Evolutionary conservation across 805 yeast species (phyloP).

Genomic region (Metschnikowia picachoensis): DNA sequence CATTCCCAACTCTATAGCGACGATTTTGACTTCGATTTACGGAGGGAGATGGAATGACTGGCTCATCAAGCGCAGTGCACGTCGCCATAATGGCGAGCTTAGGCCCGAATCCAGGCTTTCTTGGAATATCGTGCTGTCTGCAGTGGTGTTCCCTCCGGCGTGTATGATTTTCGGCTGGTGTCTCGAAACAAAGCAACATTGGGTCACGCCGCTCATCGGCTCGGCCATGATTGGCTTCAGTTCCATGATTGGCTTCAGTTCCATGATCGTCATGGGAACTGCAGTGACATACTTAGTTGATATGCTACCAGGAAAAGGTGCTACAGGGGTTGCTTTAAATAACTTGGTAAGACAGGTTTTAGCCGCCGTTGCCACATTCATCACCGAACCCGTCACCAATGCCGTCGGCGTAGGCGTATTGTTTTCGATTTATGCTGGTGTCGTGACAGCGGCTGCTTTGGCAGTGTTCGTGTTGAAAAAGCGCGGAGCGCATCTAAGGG

Average conservation of each 20-base stretch:
- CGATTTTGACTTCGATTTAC: constrained; percentile 67
- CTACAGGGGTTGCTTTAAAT: constrained; percentile 83
- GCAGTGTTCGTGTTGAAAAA: constrained; percentile 46
- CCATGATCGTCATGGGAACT: constrained; percentile 80
- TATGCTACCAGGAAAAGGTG: constrained; percentile 81
- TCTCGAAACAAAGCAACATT: constrained; percentile 55
- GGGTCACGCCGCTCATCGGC: constrained; percentile 81
- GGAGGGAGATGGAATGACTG: constrained; percentile 81
- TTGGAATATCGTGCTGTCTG: constrained; percentile 66
- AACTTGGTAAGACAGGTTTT: constrained; percentile 68
- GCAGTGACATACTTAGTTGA: constrained; percentile 80
- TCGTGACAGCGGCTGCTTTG: constrained; percentile 43
- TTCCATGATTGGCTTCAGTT: constrained; percentile 72
- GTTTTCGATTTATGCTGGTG: constrained; percentile 61
- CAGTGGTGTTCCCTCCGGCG: constrained; percentile 57
- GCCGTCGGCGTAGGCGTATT: constrained; percentile 72
- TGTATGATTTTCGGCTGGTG: constrained; percentile 82
- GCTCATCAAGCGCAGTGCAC: constrained; percentile 48
- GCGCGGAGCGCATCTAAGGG: constrained; percentile 60
- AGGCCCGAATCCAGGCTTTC: constrained; percentile 79
- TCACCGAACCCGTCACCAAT: constrained; percentile 64
- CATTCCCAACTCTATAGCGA: constrained; percentile 79
- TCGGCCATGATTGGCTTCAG: constrained; percentile 80
- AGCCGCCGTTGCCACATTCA: constrained; percentile 74
- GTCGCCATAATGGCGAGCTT: constrained; percentile 56